Evolutionary conservation across 345 rosid genomes (phyloP), one percentile per base, ranked within the genome.

Genomic region (Microthlaspi erraticum): DNA sequence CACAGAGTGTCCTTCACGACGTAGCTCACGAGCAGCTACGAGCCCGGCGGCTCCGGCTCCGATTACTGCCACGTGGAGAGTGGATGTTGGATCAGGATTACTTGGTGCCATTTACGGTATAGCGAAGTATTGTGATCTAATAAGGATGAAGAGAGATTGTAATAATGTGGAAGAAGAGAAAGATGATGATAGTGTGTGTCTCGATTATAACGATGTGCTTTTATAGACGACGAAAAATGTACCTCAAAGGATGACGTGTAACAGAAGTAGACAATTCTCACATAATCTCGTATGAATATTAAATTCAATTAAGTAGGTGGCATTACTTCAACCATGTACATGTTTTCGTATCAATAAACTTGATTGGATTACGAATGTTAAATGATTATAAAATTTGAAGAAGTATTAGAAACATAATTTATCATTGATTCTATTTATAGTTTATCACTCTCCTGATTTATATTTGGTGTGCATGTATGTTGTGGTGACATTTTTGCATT

Each of bases 31-130:
- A 46, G 96, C 89, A 1, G 92, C 86, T 0, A 84, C 86, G 8
- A 94, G 85, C 5, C 99, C 97, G 7, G 99, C 86, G 1, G 93
- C 89, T 50, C 99, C 97, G 8, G 96, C 97, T 19, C 97, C 97
- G 46, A 94, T 83, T 2, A 94, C 91, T 0, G 93, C 97, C 42
- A 93, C 98, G 54, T 78, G 85, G 46, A 77, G 83, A 48, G 71
- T 26, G 49, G 2, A 57, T 17, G 61, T 20, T 56, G 18, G 42
- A 62, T 62, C 20, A 68, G 13, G 51, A 31, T 16, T 14, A 54
- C 11, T 19, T 1, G 64, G 51, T 75, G 69, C 57, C 73, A 75
- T 57, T 34, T 74, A 57, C 65, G 71, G 2, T 54, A 14, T 45
- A 13, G 17, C 34, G 59, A 37, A 38, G 32, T 46, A 11, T 48